A percentile compares a stretch with the other conserved stretches of the same genome.
phyloP scores from a whole-genome alignment of 176 grass and related monocot species.

The Eleusine coracana region DNA sequence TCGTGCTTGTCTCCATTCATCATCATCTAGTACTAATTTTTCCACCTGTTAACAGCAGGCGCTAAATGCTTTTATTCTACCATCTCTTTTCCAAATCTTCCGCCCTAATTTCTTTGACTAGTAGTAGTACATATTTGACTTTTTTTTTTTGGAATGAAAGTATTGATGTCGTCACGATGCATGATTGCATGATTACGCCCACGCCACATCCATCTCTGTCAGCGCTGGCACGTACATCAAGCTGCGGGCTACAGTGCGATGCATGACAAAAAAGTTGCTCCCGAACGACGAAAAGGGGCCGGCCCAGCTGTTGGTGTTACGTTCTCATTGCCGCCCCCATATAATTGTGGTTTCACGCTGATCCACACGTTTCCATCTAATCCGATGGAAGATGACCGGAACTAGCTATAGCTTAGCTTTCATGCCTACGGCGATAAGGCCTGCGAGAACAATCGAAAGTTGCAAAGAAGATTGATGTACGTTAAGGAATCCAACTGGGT shows the following conservation, averaged over 20 bases:
- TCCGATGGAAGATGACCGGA: conserved; percentile 6
- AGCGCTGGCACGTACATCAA: conserved; percentile 20
- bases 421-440: neutral
- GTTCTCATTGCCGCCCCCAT: conserved; percentile 25
- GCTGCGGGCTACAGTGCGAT: neutral
- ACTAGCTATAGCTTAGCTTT: neutral
- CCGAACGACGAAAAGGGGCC: neutral
- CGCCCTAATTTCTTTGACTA: neutral
- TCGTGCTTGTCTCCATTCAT: neutral
- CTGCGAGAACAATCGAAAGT: neutral
- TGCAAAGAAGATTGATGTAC: neutral
- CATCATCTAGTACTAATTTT: neutral
- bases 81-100: no score
- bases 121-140: neutral
- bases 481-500: conserved; percentile 34
- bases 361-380: neutral
- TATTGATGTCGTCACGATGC: neutral
- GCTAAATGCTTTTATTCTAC: neutral
- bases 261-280: conserved; percentile 37
- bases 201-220: conserved; percentile 43
- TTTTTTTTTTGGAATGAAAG: neutral
- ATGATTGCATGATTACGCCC: conserved; percentile 45
- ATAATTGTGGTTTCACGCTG: conserved; percentile 32
- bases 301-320: conserved; percentile 33
- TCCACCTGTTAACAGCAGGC: neutral